Evolutionary conservation across 2,329 filamentous ascomycete genomes (phyloP).

Genomic region (Colletotrichum godetiae): DNA sequence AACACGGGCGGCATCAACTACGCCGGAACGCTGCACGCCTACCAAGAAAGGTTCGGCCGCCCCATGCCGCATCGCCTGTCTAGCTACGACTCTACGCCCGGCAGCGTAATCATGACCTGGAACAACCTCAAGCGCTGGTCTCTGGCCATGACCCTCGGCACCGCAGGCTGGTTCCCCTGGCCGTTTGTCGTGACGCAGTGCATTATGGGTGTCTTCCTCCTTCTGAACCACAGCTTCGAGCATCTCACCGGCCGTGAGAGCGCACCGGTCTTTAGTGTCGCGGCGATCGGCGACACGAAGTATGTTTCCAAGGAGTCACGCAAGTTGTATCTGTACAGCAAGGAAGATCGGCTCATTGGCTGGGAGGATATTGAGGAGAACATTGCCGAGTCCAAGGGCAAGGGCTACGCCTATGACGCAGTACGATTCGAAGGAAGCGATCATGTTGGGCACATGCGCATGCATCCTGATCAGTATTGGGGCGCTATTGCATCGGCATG

Average conservation of each 20-base stretch:
- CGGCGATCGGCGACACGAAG: not conserved
- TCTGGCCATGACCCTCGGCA: slow-evolving; percentile 63
- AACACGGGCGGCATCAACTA: slow-evolving; percentile 68
- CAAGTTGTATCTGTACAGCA: slow-evolving; percentile 69
- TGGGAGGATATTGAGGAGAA: slow-evolving; percentile 67
- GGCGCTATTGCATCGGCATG: slow-evolving; percentile 48
- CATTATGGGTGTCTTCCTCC: slow-evolving; percentile 58
- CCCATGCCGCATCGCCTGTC: slow-evolving; percentile 60
- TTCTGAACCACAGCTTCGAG: slow-evolving; percentile 47
- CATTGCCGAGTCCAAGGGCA: slow-evolving; percentile 56
- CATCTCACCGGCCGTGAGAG: slow-evolving; percentile 51
- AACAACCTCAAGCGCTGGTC: slow-evolving; percentile 62
- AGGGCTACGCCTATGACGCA: slow-evolving; percentile 61
- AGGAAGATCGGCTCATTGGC: slow-evolving; percentile 66
- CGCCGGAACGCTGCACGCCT: slow-evolving; percentile 60
- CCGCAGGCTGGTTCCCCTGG: slow-evolving; percentile 59
- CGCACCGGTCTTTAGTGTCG: slow-evolving; percentile 45
- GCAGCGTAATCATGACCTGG: slow-evolving; percentile 53
- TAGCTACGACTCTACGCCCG: slow-evolving; percentile 65
- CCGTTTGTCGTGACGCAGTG: slow-evolving; percentile 59
- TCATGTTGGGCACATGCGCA: slow-evolving; percentile 71
- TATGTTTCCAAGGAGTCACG: slow-evolving; percentile 51
- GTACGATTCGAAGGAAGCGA: slow-evolving; percentile 67
- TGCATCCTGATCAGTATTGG: slow-evolving; percentile 70
- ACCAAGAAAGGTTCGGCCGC: slow-evolving; percentile 49